Evolutionary conservation across 306 rosid species (phyloP), one percentile per base, ranked within the genome.

Genomic region (Quillaja saponaria): DNA sequence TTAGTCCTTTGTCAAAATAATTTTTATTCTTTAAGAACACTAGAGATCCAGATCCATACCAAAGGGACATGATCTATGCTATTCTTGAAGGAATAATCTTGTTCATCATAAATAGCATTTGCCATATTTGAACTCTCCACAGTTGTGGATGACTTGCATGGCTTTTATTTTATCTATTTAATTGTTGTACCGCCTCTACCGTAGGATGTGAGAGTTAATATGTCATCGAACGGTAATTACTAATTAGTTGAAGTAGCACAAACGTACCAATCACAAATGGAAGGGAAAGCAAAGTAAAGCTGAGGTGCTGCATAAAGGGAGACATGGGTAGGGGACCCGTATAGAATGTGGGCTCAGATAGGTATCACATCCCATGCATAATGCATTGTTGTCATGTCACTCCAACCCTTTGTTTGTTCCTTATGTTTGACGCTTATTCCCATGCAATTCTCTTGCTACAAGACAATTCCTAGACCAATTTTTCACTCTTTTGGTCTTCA

Each of bases 61-160:
- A 3, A n/a, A 70, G 63, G 64, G 76, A 74, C 72, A 71, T 63
- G 76, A 82, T 71, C 78, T 55, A 58, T 55, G 65, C 53, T 61
- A 48, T 45, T 70, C 57, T 65, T 77, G 68, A 66, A 63, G 56
- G 57, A 71, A 73, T 84, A 83, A 88, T 83, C 81, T 82, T 81
- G 87, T 72, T 71, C 78, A 66, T 80, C 52, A 53, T 68, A n/a
- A n/a, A n/a, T n/a, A 69, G 78, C 87, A 76, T 76, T 84, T 86
- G 80, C 77, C 86, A 75, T 76, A 28, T 66, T 20, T n/a, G n/a
- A n/a, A n/a, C n/a, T n/a, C n/a, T n/a, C n/a, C n/a, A n/a, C n/a
- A n/a, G n/a, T n/a, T 51, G 13, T 72, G 61, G 61, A 58, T 69
- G 34, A 67, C 61, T 49, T 33, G 19, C 33, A 10, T 59, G 49